These are phyloP conservation scores for Ascoidea asiatica DNA, from an alignment of 805 yeast genomes.

Conservation along the genomic window DNA sequence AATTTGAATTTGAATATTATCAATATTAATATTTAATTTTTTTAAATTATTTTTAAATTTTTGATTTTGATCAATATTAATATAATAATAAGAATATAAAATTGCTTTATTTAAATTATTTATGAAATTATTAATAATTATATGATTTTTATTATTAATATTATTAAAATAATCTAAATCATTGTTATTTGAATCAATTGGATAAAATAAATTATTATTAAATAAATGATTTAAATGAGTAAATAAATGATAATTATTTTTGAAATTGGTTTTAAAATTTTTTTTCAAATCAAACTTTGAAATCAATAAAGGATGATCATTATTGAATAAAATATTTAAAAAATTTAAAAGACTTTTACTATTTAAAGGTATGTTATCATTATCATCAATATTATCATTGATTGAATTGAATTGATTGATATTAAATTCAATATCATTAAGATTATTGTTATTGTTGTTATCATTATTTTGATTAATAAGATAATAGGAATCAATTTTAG, in stretches of 20 bases:
- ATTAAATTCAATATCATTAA: no score
- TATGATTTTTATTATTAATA: not conserved
- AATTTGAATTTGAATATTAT: constrained; percentile 2
- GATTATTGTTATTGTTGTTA: constrained; percentile 29
- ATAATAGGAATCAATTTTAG: constrained; percentile 23
- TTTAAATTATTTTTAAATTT: constrained; percentile 1
- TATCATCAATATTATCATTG: constrained; percentile 27
- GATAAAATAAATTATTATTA: constrained; percentile 2
- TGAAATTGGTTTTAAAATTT: constrained; percentile 12
- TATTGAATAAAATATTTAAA: constrained; percentile 2
- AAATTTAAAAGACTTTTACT: no score
- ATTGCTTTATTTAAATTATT: constrained; percentile 5
- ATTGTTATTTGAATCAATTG: constrained; percentile 1
- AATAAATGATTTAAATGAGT: constrained; percentile 2
- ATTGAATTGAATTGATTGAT: no score
- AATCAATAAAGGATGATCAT: constrained; percentile 5
- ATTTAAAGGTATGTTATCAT: no score
- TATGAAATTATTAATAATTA: constrained; percentile 4
- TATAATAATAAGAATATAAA: constrained; percentile 5
- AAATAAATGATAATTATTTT: constrained; percentile 13
- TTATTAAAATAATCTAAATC: not conserved
- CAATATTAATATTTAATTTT: constrained; percentile 6
- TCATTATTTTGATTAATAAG: constrained; percentile 21
- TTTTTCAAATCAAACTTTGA: constrained; percentile 11
- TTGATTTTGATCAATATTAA: not conserved